Conservation (phyloP, 148 eudicot species). For the Drosera capensis region DNA sequence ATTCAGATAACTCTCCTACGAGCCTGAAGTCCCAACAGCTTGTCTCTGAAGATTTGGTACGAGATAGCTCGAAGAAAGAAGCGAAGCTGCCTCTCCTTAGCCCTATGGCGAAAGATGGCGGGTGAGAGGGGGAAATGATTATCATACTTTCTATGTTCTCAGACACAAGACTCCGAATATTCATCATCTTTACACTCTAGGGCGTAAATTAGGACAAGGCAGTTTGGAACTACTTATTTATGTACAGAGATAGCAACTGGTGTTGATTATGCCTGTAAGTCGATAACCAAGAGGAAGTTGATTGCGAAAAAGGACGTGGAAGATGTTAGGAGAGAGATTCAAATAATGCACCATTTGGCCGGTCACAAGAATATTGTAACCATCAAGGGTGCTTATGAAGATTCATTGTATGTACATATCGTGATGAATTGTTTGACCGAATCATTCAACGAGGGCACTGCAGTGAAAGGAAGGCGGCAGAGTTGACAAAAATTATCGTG, state of each 20-base stretch:
- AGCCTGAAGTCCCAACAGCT: constrained; percentile 34
- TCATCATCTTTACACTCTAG: constrained; percentile 66
- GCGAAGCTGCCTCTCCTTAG: constrained; percentile 7
- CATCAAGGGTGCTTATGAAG: constrained; percentile 94
- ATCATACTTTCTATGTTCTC: constrained; percentile 52
- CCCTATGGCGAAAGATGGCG: constrained; percentile 17
- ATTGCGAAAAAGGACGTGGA: constrained; percentile 86
- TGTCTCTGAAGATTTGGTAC: constrained; percentile 39
- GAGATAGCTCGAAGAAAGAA: constrained; percentile 20
- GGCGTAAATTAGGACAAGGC: constrained; percentile 93
- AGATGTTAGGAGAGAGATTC: constrained; percentile 97
- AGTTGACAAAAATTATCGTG: constrained; percentile 74
- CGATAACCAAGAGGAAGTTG: constrained; percentile 92
- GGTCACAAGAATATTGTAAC: constrained; percentile 83
- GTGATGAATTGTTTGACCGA: constrained; percentile 98
- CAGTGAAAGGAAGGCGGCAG: constrained; percentile 87
- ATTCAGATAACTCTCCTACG: constrained; percentile 36
- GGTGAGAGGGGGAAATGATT: constrained; percentile 31
- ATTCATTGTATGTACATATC: constrained; percentile 79
- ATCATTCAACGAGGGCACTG: constrained; percentile 90
- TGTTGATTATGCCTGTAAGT: constrained; percentile 72
- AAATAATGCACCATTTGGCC: constrained; percentile 97
- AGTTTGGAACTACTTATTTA: constrained; percentile 75
- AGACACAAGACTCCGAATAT: constrained; percentile 82
- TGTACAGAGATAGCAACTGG: constrained; percentile 71